Conservation (phyloP, 768 basidiomycete species). For the Boletus huronensis region DNA sequence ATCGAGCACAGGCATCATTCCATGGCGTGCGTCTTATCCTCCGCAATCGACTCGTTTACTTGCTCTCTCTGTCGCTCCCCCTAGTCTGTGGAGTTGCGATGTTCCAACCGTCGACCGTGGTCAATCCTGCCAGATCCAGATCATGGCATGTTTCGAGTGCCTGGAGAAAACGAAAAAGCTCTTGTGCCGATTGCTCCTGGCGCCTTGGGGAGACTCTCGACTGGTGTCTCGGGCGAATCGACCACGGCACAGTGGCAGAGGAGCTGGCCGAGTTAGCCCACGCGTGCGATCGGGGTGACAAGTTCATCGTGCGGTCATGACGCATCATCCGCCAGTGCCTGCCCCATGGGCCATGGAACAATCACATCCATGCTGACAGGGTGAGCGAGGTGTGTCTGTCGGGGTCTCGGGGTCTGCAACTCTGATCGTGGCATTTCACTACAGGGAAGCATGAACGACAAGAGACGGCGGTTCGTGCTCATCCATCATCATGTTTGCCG, state of each 20-base stretch:
- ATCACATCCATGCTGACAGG: too few relatives aligned
- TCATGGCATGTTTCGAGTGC: neutral
- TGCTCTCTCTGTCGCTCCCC: neutral
- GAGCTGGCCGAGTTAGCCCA: neutral
- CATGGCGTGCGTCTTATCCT: neutral
- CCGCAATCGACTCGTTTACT: neutral
- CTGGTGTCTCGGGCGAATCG: neutral
- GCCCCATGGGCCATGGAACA: too few relatives aligned
- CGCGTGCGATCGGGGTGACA: neutral
- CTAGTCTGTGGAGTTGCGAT: neutral
- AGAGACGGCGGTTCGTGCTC: too few relatives aligned
- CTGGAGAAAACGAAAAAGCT: neutral
- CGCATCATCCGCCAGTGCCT: neutral
- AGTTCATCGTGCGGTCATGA: neutral
- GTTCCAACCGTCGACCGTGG: neutral
- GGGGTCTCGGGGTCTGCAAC: too few relatives aligned
- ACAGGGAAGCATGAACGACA: too few relatives aligned
- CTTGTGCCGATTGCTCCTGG: neutral
- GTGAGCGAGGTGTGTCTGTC: too few relatives aligned
- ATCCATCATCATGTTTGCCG: too few relatives aligned
- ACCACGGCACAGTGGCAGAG: neutral
- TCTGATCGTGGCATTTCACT: too few relatives aligned
- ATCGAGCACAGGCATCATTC: neutral
- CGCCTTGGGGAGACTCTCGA: neutral
- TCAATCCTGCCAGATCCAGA: neutral